These are phyloP conservation scores for Fusarium palustre DNA, from an alignment of 2,329 filamentous ascomycete genomes.

Conservation along the genomic window DNA sequence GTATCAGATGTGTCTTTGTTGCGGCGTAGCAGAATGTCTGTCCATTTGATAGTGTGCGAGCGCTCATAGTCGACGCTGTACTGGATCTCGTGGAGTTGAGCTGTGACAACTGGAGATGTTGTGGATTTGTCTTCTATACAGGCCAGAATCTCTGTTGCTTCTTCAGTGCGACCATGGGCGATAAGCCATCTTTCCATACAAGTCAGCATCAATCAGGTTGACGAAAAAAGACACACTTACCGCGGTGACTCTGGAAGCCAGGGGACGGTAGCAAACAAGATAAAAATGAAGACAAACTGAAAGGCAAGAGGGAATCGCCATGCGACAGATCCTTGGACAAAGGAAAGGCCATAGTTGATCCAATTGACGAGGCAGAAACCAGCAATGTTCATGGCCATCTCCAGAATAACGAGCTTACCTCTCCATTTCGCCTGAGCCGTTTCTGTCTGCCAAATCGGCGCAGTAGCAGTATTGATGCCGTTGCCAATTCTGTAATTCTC, in stretches of 20 bases:
- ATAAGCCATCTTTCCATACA: conserved; percentile 20
- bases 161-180: conserved; percentile 6
- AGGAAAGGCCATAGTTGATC: conserved; percentile 55
- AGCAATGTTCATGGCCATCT: conserved; percentile 31
- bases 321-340: conserved; percentile 47
- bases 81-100: conserved; percentile 24
- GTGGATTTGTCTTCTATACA: conserved; percentile 18
- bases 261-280: conserved; percentile 49
- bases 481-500: conserved; percentile 8
- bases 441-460: conserved; percentile 31
- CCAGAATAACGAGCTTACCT: conserved; percentile 20
- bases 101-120: not conserved
- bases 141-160: conserved; percentile 26
- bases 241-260: conserved; percentile 39
- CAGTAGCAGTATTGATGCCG: conserved; percentile 50
- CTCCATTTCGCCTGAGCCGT: conserved; percentile 21
- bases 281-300: conserved; percentile 57
- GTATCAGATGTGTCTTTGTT: conserved; percentile 16
- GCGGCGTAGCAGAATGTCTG: conserved; percentile 2
- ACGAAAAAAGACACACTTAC: not conserved
- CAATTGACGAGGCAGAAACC: conserved; percentile 48
- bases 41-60: conserved; percentile 13
- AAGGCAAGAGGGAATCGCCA: conserved; percentile 60
- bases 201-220: accelerated
- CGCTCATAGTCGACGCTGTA: conserved; percentile 26